Evolutionary conservation across 2,329 filamentous ascomycete species (phyloP), one percentile per base, ranked within the genome.

Genomic region (Lachnellula arida): DNA sequence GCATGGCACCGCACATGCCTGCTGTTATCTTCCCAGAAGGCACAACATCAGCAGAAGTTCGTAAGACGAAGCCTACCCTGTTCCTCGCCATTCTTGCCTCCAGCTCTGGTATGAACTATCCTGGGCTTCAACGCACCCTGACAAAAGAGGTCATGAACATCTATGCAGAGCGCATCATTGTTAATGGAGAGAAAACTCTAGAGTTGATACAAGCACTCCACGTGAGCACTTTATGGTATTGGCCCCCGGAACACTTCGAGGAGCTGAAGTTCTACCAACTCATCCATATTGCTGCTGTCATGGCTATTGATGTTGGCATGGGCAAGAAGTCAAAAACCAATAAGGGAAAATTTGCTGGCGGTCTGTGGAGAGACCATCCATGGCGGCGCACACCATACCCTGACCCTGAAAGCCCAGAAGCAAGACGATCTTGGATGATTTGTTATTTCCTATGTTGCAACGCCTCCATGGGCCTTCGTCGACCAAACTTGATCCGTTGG

Each of bases 31-130:
- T 88, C 55, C 76, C 81, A 1, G 67, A 76, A 0, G 74, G 73
- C 43, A 79, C 76, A 46, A 81, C 80, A 2, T 79, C 77, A 5
- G 73, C 75, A 11, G 79, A 85, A 55, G 70, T 88, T 51, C 79
- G 85, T 48, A 74, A 74, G 60, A 72, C 76, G 2, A 85, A 81
- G 66, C 88, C 88, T 1, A 76, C 81, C 2, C 75, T 91, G 8
- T 91, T 91, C 65, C 76, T 89, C n/a, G 78, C 87, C 32, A 76
- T 91, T 64, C 81, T 91, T 71, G 65, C 64, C 60, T 81, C 86
- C 0, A 84, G 82, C 8, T 80, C 86, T 5, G 79, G 84, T 4
- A 81, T 81, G 9, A 74, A 76, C 19, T 76, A 78, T 22, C 69
- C 69, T 64, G 60, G 66, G 5, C 62, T 80, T 4, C 75, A 76